phyloP scores from a whole-genome alignment of 1,139 yeast species.

The Candida sp. region DNA sequence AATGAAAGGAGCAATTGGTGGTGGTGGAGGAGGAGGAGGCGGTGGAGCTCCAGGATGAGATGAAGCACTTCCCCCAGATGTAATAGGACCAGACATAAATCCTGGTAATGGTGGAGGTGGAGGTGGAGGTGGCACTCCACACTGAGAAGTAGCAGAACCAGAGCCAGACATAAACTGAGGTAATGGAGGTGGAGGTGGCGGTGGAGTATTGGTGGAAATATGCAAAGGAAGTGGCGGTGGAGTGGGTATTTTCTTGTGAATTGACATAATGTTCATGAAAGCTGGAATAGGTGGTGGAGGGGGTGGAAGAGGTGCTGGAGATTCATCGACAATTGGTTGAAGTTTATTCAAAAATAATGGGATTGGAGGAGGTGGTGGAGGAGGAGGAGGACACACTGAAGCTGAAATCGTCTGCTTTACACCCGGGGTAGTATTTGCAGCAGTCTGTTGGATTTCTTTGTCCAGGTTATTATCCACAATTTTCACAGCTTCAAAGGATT shows the following conservation, averaged over 20 bases:
- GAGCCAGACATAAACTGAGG: slow-evolving; percentile 17
- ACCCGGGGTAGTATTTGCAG: too few relatives aligned
- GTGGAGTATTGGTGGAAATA: slow-evolving; percentile 5
- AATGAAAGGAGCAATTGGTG: slow-evolving; percentile 9
- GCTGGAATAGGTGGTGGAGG: slow-evolving; percentile 29
- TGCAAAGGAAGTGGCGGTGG: too few relatives aligned
- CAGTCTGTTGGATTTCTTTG: not conserved
- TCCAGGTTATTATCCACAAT: too few relatives aligned
- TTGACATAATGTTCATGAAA: slow-evolving; percentile 8
- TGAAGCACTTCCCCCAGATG: slow-evolving; percentile 16
- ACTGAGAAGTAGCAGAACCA: too few relatives aligned
- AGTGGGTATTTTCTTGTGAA: slow-evolving; percentile 15
- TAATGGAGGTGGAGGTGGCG: slow-evolving; percentile 32
- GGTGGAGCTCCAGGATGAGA: slow-evolving; percentile 3
- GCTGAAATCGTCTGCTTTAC: too few relatives aligned
- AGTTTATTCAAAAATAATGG: slow-evolving; percentile 14
- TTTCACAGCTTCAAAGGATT: too few relatives aligned
- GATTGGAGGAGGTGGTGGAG: slow-evolving; percentile 26
- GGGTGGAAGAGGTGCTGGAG: slow-evolving; percentile 20
- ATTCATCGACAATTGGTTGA: not conserved
- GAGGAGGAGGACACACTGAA: slow-evolving; percentile 12
- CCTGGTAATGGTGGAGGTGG: slow-evolving; percentile 20
- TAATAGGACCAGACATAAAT: slow-evolving; percentile 14
- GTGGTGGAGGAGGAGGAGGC: slow-evolving; percentile 11
- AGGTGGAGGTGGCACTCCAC: slow-evolving; percentile 14